phyloP scores from a whole-genome alignment of 371 early-diverging fungal species.

The Sporodiniella umbellata region DNA sequence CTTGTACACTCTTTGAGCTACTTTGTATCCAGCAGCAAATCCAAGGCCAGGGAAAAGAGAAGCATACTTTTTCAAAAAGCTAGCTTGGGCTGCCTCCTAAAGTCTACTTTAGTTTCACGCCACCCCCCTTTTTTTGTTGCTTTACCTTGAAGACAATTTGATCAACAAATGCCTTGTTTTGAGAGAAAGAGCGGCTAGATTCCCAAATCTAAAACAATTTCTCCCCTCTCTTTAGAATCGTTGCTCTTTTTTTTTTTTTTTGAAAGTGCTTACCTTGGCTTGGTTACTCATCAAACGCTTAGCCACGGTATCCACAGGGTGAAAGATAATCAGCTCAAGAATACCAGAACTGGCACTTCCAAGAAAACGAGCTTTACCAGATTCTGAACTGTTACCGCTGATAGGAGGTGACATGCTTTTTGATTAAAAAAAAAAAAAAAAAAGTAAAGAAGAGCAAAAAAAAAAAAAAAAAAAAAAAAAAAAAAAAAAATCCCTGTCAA shows the following conservation, averaged over 20 bases:
- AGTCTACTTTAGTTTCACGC: slow-evolving; percentile 8
- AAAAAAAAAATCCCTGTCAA: slow-evolving; percentile 11
- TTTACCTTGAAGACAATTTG: slow-evolving; percentile 79
- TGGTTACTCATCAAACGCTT: slow-evolving; percentile 97
- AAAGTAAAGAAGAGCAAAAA: slow-evolving; percentile 5
- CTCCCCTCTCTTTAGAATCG: no score
- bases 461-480: slow-evolving; percentile 8
- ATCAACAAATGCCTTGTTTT: slow-evolving; percentile 63
- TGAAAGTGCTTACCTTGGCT: slow-evolving; percentile 64
- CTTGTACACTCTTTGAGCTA: slow-evolving; percentile 95
- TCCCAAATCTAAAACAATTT: slow-evolving; percentile 53
- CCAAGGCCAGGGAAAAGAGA: slow-evolving; percentile 97
- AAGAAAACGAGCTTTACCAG: slow-evolving; percentile 79
- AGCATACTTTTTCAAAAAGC: slow-evolving; percentile 78
- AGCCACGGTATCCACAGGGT: slow-evolving; percentile 97
- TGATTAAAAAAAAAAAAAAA: slow-evolving; percentile 5
- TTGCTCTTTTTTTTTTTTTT: neutral
- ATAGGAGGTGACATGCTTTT: slow-evolving; percentile 57
- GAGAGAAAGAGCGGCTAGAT: slow-evolving; percentile 51
- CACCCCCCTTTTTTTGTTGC: neutral
- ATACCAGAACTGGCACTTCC: slow-evolving; percentile 93
- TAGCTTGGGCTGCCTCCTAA: slow-evolving; percentile 75
- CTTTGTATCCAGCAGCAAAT: slow-evolving; percentile 95
- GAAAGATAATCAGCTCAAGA: slow-evolving; percentile 93
- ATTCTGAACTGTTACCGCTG: slow-evolving; percentile 68